Conservation (phyloP, 192 early-diverging fungal species). For the Chytriomyces confervae region DNA sequence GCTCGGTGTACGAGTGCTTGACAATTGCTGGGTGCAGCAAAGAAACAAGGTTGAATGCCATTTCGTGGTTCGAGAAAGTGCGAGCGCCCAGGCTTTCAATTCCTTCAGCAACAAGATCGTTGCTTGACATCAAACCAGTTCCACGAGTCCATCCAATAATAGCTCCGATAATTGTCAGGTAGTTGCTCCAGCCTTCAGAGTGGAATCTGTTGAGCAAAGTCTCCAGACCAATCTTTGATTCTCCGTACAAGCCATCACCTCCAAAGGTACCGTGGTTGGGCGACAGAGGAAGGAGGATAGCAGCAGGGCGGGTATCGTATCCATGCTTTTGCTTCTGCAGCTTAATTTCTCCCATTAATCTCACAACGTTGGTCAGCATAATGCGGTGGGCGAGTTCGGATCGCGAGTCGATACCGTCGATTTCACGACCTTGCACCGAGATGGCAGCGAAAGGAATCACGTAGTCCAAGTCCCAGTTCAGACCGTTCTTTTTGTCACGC, state of each 20-base stretch:
- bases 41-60: slow-evolving; percentile 92
- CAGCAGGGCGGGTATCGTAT: slow-evolving; percentile 85
- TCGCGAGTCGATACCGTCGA: slow-evolving; percentile 81
- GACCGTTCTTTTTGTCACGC: slow-evolving; percentile 69
- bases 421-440: slow-evolving; percentile 83
- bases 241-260: slow-evolving; percentile 88
- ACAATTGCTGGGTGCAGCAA: slow-evolving; percentile 83
- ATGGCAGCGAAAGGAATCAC: slow-evolving; percentile 96
- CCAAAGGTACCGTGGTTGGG: slow-evolving; percentile 98
- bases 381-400: slow-evolving; percentile 93
- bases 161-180: slow-evolving; percentile 87
- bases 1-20: slow-evolving; percentile 72
- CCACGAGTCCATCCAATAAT: slow-evolving; percentile 98
- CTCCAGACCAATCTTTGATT: slow-evolving; percentile 93
- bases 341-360: slow-evolving; percentile 86
- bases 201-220: slow-evolving; percentile 90
- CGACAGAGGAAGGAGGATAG: slow-evolving; percentile 87
- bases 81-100: slow-evolving; percentile 86
- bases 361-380: slow-evolving; percentile 92
- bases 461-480: slow-evolving; percentile 94
- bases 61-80: slow-evolving; percentile 90
- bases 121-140: slow-evolving; percentile 91
- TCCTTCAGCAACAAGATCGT: slow-evolving; percentile 87
- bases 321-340: slow-evolving; percentile 76
- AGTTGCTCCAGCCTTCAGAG: slow-evolving; percentile 86